A percentile compares a stretch with the other conserved stretches of the same genome.
phyloP scores from a whole-genome alignment of 2,329 filamentous ascomycete genomes.

The Xylariaceae sp. region DNA sequence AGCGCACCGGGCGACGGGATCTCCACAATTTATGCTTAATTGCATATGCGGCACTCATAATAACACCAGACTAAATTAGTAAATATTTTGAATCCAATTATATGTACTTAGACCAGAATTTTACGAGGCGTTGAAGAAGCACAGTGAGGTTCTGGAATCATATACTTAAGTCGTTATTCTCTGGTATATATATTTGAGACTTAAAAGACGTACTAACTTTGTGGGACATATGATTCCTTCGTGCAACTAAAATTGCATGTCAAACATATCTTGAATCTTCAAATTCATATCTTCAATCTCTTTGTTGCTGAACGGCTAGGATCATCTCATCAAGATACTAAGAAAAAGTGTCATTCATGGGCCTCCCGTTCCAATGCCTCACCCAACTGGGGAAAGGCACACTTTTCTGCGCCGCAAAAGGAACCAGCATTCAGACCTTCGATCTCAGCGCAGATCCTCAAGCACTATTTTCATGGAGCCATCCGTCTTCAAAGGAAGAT shows the following conservation, averaged over 20 bases:
- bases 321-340: not conserved
- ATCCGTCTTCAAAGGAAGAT: slow-evolving; percentile 28
- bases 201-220: not conserved
- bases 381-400: slow-evolving; percentile 51
- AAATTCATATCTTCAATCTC: not conserved
- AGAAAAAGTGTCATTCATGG: slow-evolving; percentile 24
- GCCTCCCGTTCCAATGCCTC: slow-evolving; percentile 68
- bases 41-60: no score
- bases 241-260: no score
- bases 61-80: no score
- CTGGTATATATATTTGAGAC: no score
- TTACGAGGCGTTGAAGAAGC: no score
- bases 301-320: slow-evolving; percentile 2
- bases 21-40: no score
- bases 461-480: slow-evolving; percentile 36
- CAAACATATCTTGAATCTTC: slow-evolving; percentile 1
- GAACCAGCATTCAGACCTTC: slow-evolving; percentile 73
- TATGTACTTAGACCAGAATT: no score
- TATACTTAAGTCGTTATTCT: no score
- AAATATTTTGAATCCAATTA: no score
- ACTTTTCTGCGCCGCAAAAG: slow-evolving; percentile 75
- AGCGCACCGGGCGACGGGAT: no score
- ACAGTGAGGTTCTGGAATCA: no score
- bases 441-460: slow-evolving; percentile 46
- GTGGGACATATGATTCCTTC: not conserved